Evolutionary conservation across 306 rosid genomes (phyloP).

Genomic region (Sophora flavescens): DNA sequence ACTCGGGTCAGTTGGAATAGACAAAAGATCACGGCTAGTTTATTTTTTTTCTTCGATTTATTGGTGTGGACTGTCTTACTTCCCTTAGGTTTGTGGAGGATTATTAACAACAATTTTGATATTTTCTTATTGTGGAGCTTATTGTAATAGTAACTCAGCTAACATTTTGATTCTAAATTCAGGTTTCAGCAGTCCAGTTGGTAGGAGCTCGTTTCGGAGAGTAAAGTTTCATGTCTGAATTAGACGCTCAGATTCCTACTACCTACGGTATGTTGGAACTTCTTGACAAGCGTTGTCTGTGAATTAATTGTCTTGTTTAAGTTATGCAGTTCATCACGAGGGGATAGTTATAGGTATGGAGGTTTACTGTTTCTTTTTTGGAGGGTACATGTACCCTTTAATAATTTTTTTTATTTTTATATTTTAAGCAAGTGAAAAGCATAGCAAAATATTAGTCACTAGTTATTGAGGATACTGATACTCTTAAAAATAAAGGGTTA

Average conservation of each 20-base stretch:
- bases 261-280: conserved; percentile 65
- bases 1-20: too few relatives aligned
- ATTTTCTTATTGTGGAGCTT: neutral
- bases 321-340: neutral
- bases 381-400: neutral
- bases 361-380: neutral
- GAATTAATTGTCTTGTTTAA: conserved; percentile 17
- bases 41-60: neutral
- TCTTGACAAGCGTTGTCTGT: conserved; percentile 4
- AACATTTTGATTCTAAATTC: conserved; percentile 13
- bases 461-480: too few relatives aligned
- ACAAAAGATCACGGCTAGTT: neutral
- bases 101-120: conserved; percentile 28
- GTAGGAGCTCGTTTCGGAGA: conserved; percentile 50
- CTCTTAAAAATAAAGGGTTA: too few relatives aligned
- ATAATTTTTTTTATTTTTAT: too few relatives aligned
- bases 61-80: neutral
- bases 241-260: conserved; percentile 78
- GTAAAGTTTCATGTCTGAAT: conserved; percentile 83
- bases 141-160: neutral
- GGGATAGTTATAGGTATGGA: neutral
- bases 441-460: too few relatives aligned
- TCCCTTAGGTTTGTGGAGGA: conserved; percentile 10
- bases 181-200: conserved; percentile 61
- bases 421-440: too few relatives aligned